Percentiles rank a stretch among this genome's conserved stretches.
phyloP scores from a whole-genome alignment of 2,329 filamentous ascomycete genomes.

The Cladosporium sp. region DNA sequence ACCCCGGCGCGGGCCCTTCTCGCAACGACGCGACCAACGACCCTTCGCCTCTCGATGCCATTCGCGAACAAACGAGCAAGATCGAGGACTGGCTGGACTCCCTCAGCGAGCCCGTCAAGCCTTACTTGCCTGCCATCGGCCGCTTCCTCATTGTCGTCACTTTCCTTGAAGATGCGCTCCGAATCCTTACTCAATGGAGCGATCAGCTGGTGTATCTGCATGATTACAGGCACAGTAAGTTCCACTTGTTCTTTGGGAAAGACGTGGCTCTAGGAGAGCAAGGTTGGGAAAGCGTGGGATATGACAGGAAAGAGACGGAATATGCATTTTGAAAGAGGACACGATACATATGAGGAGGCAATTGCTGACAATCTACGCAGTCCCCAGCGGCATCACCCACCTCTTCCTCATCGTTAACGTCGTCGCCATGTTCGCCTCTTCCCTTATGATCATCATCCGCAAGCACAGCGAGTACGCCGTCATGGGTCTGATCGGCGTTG shows the following conservation, averaged over 20 bases:
- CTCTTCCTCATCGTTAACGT: slow-evolving; percentile 90
- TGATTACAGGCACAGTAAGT: slow-evolving; percentile 88
- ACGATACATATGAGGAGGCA: background rate
- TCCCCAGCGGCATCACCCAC: slow-evolving; percentile 84
- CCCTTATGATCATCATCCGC: slow-evolving; percentile 80
- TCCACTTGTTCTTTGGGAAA: background rate
- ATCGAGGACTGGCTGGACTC: slow-evolving; percentile 92
- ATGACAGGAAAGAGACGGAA: background rate
- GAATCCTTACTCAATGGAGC: slow-evolving; percentile 95
- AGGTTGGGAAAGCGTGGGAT: background rate
- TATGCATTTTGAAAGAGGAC: background rate
- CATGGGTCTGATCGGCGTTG: slow-evolving; percentile 80
- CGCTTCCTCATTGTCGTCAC: slow-evolving; percentile 97
- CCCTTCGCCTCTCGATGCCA: slow-evolving; percentile 76
- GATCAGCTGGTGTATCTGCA: slow-evolving; percentile 91
- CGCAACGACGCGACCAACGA: slow-evolving; percentile 60
- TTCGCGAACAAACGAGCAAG: slow-evolving; percentile 94
- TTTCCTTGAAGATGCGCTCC: slow-evolving; percentile 91
- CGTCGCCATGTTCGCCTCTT: slow-evolving; percentile 78
- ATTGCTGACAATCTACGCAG: slow-evolving; percentile 44
- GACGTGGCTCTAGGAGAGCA: background rate
- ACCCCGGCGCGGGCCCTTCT: slow-evolving; percentile 42
- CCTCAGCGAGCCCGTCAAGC: slow-evolving; percentile 85
- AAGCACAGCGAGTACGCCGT: slow-evolving; percentile 94
- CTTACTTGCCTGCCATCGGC: slow-evolving; percentile 94